A percentile compares a stretch with the other conserved stretches of the same genome.
These are phyloP conservation scores for Aureobasidium musti DNA, from an alignment of 2,329 filamentous ascomycete genomes.

Conservation along the genomic window DNA sequence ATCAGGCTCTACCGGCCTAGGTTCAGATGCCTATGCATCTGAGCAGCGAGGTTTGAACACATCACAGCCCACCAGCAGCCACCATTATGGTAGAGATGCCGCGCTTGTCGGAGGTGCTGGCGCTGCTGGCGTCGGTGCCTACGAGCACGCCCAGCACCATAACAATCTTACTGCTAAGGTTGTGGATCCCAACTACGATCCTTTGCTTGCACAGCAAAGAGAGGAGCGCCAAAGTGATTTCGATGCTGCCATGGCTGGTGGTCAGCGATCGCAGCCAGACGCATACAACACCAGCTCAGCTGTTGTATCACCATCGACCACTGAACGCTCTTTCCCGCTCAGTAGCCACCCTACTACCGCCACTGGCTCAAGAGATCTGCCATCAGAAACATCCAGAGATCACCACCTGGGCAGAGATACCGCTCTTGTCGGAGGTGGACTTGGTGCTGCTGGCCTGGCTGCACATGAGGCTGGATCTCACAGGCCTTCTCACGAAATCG, in stretches of 20 bases:
- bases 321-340: conserved; percentile 19
- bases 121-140: conserved; percentile 35
- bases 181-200: conserved; percentile 33
- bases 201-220: conserved; percentile 2
- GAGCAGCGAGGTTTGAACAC: conserved; percentile 7
- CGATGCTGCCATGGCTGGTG: background rate
- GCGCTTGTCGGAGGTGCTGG: conserved; percentile 35
- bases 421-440: conserved; percentile 37
- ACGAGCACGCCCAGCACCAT: conserved; percentile 40
- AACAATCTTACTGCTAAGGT: conserved; percentile 32
- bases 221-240: conserved; percentile 30
- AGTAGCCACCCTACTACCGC: conserved; percentile 11
- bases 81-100: conserved; percentile 38
- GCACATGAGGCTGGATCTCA: conserved; percentile 14
- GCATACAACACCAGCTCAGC: conserved; percentile 1
- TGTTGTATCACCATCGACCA: conserved; percentile 5
- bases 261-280: background rate
- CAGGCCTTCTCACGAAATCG: conserved; percentile 12
- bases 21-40: conserved; percentile 32
- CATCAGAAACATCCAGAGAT: conserved; percentile 21
- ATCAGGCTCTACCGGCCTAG: background rate
- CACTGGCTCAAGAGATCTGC: background rate
- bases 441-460: conserved; percentile 32
- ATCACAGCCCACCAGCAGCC: background rate
- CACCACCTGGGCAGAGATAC: conserved; percentile 39